A percentile compares a stretch with the other conserved stretches of the same genome.
phyloP scores from a whole-genome alignment of 768 basidiomycete genomes.

The Collybia sp. region DNA sequence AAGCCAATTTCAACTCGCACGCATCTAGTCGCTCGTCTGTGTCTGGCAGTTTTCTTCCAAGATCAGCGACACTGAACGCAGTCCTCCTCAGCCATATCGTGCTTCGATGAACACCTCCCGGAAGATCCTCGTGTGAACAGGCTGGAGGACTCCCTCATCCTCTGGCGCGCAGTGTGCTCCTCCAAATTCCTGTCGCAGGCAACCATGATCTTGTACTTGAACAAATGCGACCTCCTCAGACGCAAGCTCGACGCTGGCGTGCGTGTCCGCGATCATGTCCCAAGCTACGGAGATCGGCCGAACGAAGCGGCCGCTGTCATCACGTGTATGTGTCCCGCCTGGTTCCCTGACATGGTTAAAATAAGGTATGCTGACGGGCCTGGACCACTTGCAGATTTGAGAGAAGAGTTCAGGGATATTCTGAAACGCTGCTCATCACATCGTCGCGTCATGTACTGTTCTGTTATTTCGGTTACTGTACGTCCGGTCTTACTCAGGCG shows the following conservation, averaged over 20 bases:
- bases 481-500: conserved; percentile 14
- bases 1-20: conserved; percentile 26
- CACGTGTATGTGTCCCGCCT: conserved; percentile 41
- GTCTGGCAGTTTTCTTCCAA: conserved; percentile 15
- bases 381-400: conserved; percentile 22
- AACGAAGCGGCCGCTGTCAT: conserved; percentile 53
- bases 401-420: conserved; percentile 43
- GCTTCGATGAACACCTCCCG: conserved; percentile 40
- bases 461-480: conserved; percentile 58
- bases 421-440: conserved; percentile 47
- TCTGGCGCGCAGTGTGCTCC: conserved; percentile 62
- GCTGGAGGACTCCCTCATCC: conserved; percentile 65
- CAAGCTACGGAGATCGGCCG: conserved; percentile 56
- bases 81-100: conserved; percentile 24
- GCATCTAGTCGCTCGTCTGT: conserved; percentile 41
- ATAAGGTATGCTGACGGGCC: neutral
- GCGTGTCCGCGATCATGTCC: conserved; percentile 47
- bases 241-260: conserved; percentile 42
- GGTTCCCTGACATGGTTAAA: neutral
- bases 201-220: conserved; percentile 68
- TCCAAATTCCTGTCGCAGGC: conserved; percentile 54
- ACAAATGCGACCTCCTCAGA: conserved; percentile 65
- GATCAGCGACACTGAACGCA: neutral
- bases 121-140: conserved; percentile 65
- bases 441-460: conserved; percentile 50